Percentiles rank a stretch among this genome's conserved stretches.
Evolutionary conservation across 768 basidiomycete genomes (phyloP).

Genomic region (Auricularia cornea): DNA sequence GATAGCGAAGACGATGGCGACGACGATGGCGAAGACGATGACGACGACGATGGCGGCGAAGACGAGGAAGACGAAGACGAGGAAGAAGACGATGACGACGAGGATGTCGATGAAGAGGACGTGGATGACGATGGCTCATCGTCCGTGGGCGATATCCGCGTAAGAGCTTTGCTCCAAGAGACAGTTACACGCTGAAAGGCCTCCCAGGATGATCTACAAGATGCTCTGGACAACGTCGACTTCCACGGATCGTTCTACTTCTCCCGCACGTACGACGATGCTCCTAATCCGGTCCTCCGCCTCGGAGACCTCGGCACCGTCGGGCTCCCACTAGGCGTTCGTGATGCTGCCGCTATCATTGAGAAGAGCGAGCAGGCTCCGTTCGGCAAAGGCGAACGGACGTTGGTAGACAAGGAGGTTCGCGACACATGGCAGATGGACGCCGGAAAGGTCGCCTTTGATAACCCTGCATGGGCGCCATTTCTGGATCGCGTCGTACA

Average conservation of each 20-base stretch:
- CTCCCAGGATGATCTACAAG: slow-evolving; percentile 27
- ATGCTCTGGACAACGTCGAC: slow-evolving; percentile 21
- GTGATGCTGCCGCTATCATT: slow-evolving; percentile 34
- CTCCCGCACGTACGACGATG: slow-evolving; percentile 16
- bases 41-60: slow-evolving; percentile 4
- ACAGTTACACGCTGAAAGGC: too few relatives aligned
- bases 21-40: not conserved
- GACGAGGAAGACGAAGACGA: slow-evolving; percentile 27
- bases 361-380: slow-evolving; percentile 30
- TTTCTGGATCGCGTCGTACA: slow-evolving; percentile 26
- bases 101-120: too few relatives aligned
- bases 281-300: slow-evolving; percentile 34
- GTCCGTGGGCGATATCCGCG: slow-evolving; percentile 23
- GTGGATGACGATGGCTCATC: slow-evolving; percentile 21
- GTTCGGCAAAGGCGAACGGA: slow-evolving; percentile 37
- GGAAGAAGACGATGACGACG: too few relatives aligned
- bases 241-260: slow-evolving; percentile 30
- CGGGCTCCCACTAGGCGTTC: slow-evolving; percentile 33
- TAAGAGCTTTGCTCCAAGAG: not conserved
- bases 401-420: slow-evolving; percentile 35
- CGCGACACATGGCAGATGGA: slow-evolving; percentile 47
- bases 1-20: not conserved
- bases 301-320: slow-evolving; percentile 34
- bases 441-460: slow-evolving; percentile 30
- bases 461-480: slow-evolving; percentile 32